A percentile compares a stretch with the other conserved stretches of the same genome.
Evolutionary conservation across 1,139 yeast genomes (phyloP).

Genomic region (Candida sp.): DNA sequence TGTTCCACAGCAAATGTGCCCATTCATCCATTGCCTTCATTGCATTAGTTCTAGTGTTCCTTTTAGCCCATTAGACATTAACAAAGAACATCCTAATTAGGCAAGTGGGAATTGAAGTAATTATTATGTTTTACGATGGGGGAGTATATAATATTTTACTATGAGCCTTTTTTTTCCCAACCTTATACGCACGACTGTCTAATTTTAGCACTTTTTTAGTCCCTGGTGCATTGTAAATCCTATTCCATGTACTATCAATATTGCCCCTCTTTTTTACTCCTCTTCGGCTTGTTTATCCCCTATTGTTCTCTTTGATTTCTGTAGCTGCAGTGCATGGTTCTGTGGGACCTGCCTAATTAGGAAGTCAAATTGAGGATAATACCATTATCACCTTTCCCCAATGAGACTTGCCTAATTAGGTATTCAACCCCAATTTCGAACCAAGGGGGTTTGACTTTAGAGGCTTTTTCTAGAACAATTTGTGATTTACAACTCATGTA

Average conservation of each 20-base stretch:
- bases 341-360: background rate
- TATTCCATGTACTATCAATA: no score
- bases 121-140: background rate
- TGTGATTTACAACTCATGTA: background rate
- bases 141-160: background rate
- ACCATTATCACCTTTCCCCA: background rate
- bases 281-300: background rate
- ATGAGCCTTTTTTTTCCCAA: background rate
- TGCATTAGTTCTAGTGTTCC: background rate
- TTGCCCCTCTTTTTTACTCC: conserved; percentile 2
- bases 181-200: background rate
- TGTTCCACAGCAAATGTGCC: no score
- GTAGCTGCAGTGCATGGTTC: background rate
- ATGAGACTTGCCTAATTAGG: background rate
- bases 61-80: background rate
- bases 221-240: background rate
- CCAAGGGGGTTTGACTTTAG: no score
- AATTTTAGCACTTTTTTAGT: background rate
- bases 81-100: conserved; percentile 1
- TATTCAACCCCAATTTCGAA: background rate
- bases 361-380: background rate
- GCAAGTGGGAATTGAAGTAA: conserved; percentile 1
- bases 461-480: background rate
- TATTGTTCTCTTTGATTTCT: background rate
- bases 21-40: background rate